Evolutionary conservation across 495 filamentous ascomycete species (phyloP), one percentile per base, ranked within the genome.

Genomic region (Podospora pseudoanserina): DNA sequence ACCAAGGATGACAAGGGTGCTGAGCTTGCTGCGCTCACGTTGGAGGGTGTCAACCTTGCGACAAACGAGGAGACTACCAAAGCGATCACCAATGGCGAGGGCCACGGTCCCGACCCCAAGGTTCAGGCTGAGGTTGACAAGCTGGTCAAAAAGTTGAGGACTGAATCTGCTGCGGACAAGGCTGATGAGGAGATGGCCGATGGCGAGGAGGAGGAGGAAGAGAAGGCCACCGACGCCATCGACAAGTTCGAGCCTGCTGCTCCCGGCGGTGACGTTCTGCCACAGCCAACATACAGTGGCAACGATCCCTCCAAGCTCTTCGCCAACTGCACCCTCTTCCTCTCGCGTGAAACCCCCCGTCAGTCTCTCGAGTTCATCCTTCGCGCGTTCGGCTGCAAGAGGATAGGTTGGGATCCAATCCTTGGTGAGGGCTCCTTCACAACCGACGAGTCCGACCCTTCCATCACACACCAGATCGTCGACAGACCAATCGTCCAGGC

Each of bases 401-500:
- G 96, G 59, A 90, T 99, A 73, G 94, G 93, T 62, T 99, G 95
- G 95, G 94, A 97, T 75, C 81, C 86, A 4, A 87, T 93, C 27
- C 84, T 96, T 32, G 96, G 95, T 66, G 93, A 94, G 71, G 95
- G 96, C 18, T 90, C 95, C 64, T 97, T 91, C 79, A 97, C 93
- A 18, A 88, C 91, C 62, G 86, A 96, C 74, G 93, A 97, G 81
- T 85, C 84, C 2, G 93, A 98, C 75, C 85, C 89, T 13, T 85
- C 88, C 28, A 97, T 98, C 72, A 99, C 95, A 11, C 95, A 99
- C 79, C 95, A 99, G 76, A 88, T 99, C 66, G 92, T 99, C 20
- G 95, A 99, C 79, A 87, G 95, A 39, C 88, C 91, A 18, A 82
- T 94, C 9, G 85, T 92, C 5, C 85, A 85, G 71, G 83, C 81